phyloP scores from a whole-genome alignment of 495 filamentous ascomycete species.

The Rostrohypoxylon terebratum region DNA sequence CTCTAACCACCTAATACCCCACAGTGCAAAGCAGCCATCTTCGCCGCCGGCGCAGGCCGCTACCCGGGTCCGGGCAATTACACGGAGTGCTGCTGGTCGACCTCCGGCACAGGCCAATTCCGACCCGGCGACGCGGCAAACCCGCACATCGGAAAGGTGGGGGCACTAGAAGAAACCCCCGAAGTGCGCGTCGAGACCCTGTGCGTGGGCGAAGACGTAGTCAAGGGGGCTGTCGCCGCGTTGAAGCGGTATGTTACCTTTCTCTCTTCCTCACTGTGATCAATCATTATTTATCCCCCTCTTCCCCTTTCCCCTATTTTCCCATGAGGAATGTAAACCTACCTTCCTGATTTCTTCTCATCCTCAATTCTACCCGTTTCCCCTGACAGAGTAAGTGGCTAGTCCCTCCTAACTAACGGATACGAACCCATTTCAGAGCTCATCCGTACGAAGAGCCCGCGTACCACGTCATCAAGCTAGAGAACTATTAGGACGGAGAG shows the following conservation, averaged over 20 bases:
- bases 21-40: constrained; percentile 69
- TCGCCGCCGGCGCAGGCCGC: constrained; percentile 71
- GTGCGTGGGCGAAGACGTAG: constrained; percentile 60
- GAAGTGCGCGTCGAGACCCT: constrained; percentile 68
- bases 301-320: no score
- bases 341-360: background rate
- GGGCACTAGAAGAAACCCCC: constrained; percentile 61
- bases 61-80: constrained; percentile 70
- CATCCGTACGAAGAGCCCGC: constrained; percentile 79
- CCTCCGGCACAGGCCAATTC: constrained; percentile 60
- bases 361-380: background rate
- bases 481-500: constrained; percentile 64
- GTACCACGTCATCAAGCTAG: constrained; percentile 77
- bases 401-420: background rate
- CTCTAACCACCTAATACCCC: background rate
- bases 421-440: constrained; percentile 51
- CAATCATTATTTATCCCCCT: background rate
- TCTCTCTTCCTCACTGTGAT: background rate
- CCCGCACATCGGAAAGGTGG: constrained; percentile 67
- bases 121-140: constrained; percentile 62
- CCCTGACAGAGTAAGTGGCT: background rate
- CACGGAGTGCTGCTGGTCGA: constrained; percentile 69
- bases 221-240: constrained; percentile 63
- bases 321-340: no score
- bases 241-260: constrained; percentile 67